A percentile compares a stretch with the other conserved stretches of the same genome.
phyloP scores from a whole-genome alignment of 2,329 filamentous ascomycete species.

The Curvularia lunata region DNA sequence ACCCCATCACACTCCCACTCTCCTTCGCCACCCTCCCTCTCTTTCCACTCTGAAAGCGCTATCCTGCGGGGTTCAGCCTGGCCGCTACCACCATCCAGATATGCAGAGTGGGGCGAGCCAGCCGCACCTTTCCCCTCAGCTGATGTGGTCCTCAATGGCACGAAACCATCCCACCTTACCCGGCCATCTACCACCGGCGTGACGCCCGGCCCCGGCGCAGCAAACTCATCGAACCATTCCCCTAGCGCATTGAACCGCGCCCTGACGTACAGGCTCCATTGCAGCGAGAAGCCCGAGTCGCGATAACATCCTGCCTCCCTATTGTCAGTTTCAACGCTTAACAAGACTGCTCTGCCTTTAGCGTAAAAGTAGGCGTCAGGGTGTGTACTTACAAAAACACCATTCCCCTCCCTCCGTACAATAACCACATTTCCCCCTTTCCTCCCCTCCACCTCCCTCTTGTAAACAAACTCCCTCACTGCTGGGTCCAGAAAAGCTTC shows the following conservation, averaged over 20 bases:
- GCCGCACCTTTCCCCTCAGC: background rate
- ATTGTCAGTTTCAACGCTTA: background rate
- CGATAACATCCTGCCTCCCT: constrained; percentile 19
- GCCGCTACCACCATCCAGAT: background rate
- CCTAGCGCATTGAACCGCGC: constrained; percentile 16
- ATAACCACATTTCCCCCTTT: constrained; percentile 8
- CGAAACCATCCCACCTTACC: constrained; percentile 19
- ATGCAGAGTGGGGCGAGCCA: background rate
- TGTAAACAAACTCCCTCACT: constrained; percentile 23
- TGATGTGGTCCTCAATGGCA: background rate
- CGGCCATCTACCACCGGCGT: constrained; percentile 7
- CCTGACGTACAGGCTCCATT: constrained; percentile 22
- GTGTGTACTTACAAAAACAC: constrained; percentile 14
- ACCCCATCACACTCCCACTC: background rate
- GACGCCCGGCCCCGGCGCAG: constrained; percentile 6
- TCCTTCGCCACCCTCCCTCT: background rate
- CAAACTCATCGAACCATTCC: constrained; percentile 25
- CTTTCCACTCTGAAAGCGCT: background rate
- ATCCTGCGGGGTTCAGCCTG: constrained; percentile 1
- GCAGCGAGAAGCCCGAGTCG: constrained; percentile 23
- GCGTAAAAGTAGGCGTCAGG: no score
- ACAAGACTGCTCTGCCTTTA: no score
- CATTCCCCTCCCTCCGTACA: constrained; percentile 15
- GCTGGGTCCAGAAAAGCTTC: constrained; percentile 19
- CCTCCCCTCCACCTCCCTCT: constrained; percentile 12